Evolutionary conservation across 108 stramenopile genomes (phyloP).

Genomic region (Skeletonema grethae): DNA sequence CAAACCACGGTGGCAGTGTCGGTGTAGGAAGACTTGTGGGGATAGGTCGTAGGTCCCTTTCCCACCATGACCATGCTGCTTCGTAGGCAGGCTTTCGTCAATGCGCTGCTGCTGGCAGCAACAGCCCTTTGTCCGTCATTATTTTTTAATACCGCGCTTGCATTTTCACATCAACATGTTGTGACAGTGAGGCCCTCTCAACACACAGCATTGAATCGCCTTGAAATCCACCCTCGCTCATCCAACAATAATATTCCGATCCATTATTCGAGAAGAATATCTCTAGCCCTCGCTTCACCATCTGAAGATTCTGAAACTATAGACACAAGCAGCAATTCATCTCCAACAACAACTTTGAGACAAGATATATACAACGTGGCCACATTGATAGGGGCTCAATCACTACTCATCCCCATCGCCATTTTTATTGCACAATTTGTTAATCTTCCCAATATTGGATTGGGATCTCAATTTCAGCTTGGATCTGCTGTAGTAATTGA

Average conservation of each 20-base stretch:
- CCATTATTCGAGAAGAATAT: background rate
- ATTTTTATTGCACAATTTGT: conserved; percentile 36
- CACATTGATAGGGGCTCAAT: conserved; percentile 67
- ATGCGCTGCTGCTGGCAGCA: background rate
- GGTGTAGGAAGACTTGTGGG: no score
- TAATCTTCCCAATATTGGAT: conserved; percentile 62
- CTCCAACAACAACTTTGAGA: background rate
- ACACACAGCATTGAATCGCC: background rate
- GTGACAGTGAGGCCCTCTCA: background rate
- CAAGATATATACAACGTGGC: conserved; percentile 53
- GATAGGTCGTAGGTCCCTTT: no score
- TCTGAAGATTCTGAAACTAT: background rate
- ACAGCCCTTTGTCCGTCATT: background rate
- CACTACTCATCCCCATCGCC: conserved; percentile 59
- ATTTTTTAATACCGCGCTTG: background rate
- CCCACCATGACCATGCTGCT: background rate
- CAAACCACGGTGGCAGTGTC: no score
- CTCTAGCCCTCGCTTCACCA: background rate
- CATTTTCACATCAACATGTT: background rate
- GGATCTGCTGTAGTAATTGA: conserved; percentile 18
- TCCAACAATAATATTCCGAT: background rate
- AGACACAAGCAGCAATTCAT: background rate
- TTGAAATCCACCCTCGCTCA: background rate
- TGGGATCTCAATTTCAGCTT: conserved; percentile 58
- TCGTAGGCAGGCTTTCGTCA: background rate